Evolutionary conservation across 2,329 filamentous ascomycete genomes (phyloP).

Genomic region (Malbranchea zuffiana): DNA sequence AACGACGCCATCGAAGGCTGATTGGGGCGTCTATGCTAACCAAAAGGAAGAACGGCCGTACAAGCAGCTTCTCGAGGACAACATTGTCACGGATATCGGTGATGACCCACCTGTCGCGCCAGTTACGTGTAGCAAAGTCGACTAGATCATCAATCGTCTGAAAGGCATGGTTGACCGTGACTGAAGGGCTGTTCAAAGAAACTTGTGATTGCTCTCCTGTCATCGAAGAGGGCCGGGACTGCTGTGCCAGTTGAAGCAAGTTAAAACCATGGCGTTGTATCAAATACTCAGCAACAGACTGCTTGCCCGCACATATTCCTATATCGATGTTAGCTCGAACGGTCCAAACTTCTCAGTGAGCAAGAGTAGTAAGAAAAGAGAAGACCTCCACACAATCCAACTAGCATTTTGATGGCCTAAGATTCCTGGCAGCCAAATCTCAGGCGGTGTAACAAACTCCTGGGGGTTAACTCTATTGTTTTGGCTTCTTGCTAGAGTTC

Average conservation of each 20-base stretch:
- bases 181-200: conserved; percentile 3
- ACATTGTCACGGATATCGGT: conserved; percentile 66
- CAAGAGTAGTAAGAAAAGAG: conserved; percentile 7
- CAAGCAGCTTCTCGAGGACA: conserved; percentile 62
- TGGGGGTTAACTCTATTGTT: too few relatives aligned
- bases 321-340: conserved; percentile 10
- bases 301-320: conserved; percentile 92
- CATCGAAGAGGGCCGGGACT: not conserved
- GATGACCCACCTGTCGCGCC: conserved; percentile 75
- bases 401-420: too few relatives aligned
- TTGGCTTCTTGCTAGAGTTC: too few relatives aligned
- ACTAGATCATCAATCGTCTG: conserved; percentile 56
- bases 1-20: conserved; percentile 70
- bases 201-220: conserved; percentile 5
- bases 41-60: conserved; percentile 84
- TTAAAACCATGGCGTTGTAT: conserved; percentile 74
- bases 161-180: conserved; percentile 37
- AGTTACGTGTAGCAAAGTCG: conserved; percentile 74
- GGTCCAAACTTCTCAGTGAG: not conserved
- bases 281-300: conserved; percentile 78
- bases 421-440: too few relatives aligned
- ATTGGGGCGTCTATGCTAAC: conserved; percentile 86
- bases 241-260: conserved; percentile 49
- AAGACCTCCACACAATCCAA: conserved; percentile 43
- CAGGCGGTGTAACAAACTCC: too few relatives aligned